Conservation (phyloP, 1,284 basidiomycete genomes). For the Microbotryum scabiosae region DNA sequence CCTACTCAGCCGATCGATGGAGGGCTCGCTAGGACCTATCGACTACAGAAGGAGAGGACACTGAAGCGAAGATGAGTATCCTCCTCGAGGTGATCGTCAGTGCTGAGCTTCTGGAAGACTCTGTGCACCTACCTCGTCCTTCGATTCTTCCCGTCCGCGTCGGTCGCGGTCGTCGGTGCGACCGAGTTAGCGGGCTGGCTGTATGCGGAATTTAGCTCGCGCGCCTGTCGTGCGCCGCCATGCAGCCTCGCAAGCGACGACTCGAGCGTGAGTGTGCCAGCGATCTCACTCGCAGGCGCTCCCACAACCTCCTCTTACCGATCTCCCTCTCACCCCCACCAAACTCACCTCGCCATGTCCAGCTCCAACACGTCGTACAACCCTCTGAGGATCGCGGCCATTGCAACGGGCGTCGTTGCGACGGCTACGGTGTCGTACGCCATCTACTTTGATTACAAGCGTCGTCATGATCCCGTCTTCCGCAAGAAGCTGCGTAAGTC, state of each 20-base stretch:
- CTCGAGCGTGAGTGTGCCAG: not conserved
- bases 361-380: conserved; percentile 50
- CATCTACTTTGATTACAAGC: conserved; percentile 89
- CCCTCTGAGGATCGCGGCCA: conserved; percentile 47
- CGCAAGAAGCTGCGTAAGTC: conserved; percentile 76
- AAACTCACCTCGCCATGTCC: conserved; percentile 53
- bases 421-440: conserved; percentile 67
- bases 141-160: too few relatives aligned
- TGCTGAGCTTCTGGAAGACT: too few relatives aligned
- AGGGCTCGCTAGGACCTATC: too few relatives aligned
- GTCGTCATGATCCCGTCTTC: conserved; percentile 79
- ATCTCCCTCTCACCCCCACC: not conserved
- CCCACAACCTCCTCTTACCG: too few relatives aligned
- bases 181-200: not conserved
- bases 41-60: too few relatives aligned
- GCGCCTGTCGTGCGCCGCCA: not conserved
- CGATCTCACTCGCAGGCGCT: not conserved
- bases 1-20: too few relatives aligned
- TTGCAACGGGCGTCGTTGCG: conserved; percentile 44
- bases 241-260: not conserved
- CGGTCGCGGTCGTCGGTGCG: not conserved
- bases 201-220: not conserved
- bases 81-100: too few relatives aligned
- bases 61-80: too few relatives aligned
- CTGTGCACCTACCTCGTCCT: too few relatives aligned